Evolutionary conservation across 2,329 filamentous ascomycete species (phyloP).

Genomic region (Ophiocordyceps camponoti-floridani): DNA sequence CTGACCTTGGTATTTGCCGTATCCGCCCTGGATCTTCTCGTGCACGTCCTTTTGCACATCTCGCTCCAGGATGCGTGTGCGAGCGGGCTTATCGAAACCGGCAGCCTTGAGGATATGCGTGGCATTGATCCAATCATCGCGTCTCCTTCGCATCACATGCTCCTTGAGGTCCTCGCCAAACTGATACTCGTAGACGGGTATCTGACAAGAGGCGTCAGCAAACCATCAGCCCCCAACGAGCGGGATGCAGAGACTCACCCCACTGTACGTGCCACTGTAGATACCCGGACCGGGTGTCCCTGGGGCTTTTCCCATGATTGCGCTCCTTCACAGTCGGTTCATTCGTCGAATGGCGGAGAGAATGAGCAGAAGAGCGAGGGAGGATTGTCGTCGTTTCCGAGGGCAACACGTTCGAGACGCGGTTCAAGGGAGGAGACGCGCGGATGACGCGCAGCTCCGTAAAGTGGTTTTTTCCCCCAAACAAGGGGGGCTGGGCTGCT

Average conservation of each 20-base stretch:
- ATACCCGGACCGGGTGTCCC: constrained; percentile 26
- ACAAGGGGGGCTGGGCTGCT: too few species aligned
- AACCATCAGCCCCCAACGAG: too few species aligned
- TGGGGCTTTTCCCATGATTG: constrained; percentile 28
- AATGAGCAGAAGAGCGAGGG: background rate
- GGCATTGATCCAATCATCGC: constrained; percentile 98
- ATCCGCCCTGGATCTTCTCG: constrained; percentile 95
- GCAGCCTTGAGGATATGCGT: constrained; percentile 96
- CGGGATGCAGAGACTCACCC: constrained; percentile 26
- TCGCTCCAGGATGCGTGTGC: constrained; percentile 85
- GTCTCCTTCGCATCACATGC: constrained; percentile 89
- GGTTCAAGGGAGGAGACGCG: too few species aligned
- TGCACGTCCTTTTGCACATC: constrained; percentile 94
- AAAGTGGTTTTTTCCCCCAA: too few species aligned
- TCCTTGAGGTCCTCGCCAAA: constrained; percentile 59
- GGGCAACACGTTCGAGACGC: too few species aligned
- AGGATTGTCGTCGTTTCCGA: too few species aligned
- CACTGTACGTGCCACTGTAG: constrained; percentile 53
- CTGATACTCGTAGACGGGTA: constrained; percentile 88
- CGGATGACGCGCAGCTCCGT: too few species aligned
- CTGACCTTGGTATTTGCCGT: constrained; percentile 81
- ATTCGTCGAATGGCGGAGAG: background rate
- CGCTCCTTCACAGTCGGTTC: constrained; percentile 2
- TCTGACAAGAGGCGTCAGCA: constrained; percentile 28
- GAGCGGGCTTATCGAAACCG: constrained; percentile 89